These are phyloP conservation scores for Anisodus tanguticus DNA, from an alignment of 257 asterid genomes.

Conservation along the genomic window DNA sequence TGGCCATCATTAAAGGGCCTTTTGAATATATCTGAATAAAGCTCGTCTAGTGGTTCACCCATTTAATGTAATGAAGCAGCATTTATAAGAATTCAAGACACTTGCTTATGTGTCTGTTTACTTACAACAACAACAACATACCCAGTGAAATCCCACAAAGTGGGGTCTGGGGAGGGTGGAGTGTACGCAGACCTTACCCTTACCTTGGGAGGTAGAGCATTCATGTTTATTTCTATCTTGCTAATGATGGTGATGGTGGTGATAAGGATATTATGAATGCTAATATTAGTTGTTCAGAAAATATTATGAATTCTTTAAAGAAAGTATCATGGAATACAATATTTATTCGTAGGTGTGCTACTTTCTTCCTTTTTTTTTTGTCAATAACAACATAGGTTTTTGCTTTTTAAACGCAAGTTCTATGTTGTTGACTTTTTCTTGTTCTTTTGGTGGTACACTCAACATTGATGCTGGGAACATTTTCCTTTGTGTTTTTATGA, in stretches of 20 bases:
- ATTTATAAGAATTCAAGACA: not conserved
- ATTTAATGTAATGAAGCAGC: not conserved
- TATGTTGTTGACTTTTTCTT: not conserved
- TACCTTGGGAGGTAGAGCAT: not conserved
- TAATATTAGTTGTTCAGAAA: conserved; percentile 3
- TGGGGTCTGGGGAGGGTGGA: too few relatives aligned
- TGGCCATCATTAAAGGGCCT: not conserved
- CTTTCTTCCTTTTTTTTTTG: not conserved
- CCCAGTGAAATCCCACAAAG: too few relatives aligned
- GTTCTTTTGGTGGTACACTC: not conserved
- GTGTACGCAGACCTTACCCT: too few relatives aligned
- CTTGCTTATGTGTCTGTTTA: not conserved
- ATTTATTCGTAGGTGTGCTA: not conserved
- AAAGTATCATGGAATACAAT: conserved; percentile 6
- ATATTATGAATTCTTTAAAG: conserved; percentile 1
- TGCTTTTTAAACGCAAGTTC: not conserved
- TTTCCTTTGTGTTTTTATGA: conserved; percentile 3
- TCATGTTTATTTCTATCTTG: conserved; percentile 14
- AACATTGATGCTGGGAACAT: conserved; percentile 13
- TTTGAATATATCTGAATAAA: conserved; percentile 7
- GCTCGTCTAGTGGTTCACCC: conserved; percentile 21
- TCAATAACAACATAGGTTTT: not conserved
- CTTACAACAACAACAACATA: not conserved
- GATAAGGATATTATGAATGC: not conserved
- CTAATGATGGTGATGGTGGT: not conserved